Percentiles rank a stretch among this genome's conserved stretches.
Evolutionary conservation across 352 stramenopile genomes (phyloP).

Genomic region (Plasmopara viticola): DNA sequence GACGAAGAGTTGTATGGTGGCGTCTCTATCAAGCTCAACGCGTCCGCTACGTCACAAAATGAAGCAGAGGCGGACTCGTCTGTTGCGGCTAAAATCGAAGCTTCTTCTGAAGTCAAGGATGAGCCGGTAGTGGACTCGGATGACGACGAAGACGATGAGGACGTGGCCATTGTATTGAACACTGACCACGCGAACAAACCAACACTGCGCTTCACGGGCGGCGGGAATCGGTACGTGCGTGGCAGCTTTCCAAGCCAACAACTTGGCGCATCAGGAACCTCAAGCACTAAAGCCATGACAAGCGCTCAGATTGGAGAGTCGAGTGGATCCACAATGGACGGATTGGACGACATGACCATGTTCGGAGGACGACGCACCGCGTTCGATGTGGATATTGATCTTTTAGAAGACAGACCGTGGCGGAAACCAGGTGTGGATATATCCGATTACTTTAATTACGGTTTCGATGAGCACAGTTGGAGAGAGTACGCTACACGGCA

Average conservation of each 20-base stretch:
- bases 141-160: constrained; percentile 81
- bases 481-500: constrained; percentile 81
- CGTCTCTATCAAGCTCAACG: constrained; percentile 65
- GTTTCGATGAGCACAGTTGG: constrained; percentile 84
- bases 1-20: constrained; percentile 75
- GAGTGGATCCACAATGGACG: constrained; percentile 13
- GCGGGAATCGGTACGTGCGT: constrained; percentile 71
- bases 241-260: constrained; percentile 41
- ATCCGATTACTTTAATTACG: constrained; percentile 93
- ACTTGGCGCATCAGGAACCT: constrained; percentile 21
- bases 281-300: constrained; percentile 2
- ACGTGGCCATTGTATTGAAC: constrained; percentile 74
- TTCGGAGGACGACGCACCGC: constrained; percentile 82
- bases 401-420: constrained; percentile 89
- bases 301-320: constrained; percentile 16
- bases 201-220: constrained; percentile 70
- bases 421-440: constrained; percentile 88
- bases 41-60: constrained; percentile 24
- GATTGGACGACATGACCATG: constrained; percentile 64
- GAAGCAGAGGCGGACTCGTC: constrained; percentile 9
- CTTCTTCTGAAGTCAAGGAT: constrained; percentile 5
- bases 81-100: constrained; percentile 5
- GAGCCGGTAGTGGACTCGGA: constrained; percentile 49
- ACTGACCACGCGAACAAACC: constrained; percentile 64
- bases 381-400: constrained; percentile 90